These are phyloP conservation scores for Endothia cerciana DNA, from an alignment of 2,329 filamentous ascomycete genomes.

Conservation along the genomic window DNA sequence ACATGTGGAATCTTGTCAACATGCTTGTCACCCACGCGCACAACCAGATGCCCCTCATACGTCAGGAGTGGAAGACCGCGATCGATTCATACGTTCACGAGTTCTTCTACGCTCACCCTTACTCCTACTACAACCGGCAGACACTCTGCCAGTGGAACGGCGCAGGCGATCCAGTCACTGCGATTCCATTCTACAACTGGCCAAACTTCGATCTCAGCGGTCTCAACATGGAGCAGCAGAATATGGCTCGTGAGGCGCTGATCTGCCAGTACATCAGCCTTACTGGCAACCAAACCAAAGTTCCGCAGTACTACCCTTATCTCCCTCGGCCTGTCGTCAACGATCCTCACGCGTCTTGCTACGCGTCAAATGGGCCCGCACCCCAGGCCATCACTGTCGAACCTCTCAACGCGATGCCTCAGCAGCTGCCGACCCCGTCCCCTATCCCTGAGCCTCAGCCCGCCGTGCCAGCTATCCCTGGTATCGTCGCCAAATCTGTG, in stretches of 20 bases:
- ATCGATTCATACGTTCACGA: slow-evolving; percentile 29
- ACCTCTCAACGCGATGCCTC: background rate
- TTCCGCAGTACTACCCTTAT: slow-evolving; percentile 1
- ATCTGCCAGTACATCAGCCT: slow-evolving; percentile 18
- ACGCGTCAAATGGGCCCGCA: background rate
- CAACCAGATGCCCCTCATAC: slow-evolving; percentile 34
- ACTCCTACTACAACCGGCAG: slow-evolving; percentile 19
- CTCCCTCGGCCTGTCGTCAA: background rate
- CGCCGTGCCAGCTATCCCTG: background rate
- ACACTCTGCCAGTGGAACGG: slow-evolving; percentile 20
- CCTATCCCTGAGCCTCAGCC: background rate
- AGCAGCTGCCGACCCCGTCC: background rate
- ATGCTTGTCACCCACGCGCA: slow-evolving; percentile 47
- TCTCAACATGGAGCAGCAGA: slow-evolving; percentile 23
- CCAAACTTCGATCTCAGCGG: slow-evolving; percentile 15
- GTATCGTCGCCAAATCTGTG: background rate
- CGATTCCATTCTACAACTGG: slow-evolving; percentile 17
- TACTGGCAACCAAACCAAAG: slow-evolving; percentile 11
- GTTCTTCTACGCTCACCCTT: slow-evolving; percentile 24
- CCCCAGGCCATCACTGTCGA: background rate
- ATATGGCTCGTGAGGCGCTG: slow-evolving; percentile 24
- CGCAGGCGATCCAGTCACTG: slow-evolving; percentile 20
- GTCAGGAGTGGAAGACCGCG: slow-evolving; percentile 30
- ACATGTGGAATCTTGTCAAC: slow-evolving; percentile 52
- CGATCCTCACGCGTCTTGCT: background rate